Percentiles rank a stretch among this genome's conserved stretches.
Evolutionary conservation across 495 filamentous ascomycete species (phyloP).

Genomic region (Penicillium steckii): DNA sequence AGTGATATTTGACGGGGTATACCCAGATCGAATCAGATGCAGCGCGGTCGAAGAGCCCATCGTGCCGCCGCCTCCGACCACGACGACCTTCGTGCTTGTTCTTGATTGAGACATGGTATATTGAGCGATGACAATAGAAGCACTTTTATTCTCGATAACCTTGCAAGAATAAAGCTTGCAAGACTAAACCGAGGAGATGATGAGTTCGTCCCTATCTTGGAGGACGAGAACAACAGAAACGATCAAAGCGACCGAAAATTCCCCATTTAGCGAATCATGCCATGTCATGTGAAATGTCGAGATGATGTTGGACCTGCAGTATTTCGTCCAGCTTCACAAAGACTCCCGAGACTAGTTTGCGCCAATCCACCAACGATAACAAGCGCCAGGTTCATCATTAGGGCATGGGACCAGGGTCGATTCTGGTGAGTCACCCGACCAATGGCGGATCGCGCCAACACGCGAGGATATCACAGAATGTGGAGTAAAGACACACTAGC

Average conservation of each 20-base stretch:
- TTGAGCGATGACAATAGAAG: neutral
- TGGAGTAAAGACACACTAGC: neutral
- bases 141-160: neutral
- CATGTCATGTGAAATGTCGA: neutral
- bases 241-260: neutral
- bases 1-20: conserved; percentile 36
- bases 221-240: neutral
- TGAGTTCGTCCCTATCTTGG: neutral
- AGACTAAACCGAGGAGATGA: neutral
- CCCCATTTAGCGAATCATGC: neutral
- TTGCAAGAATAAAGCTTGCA: neutral
- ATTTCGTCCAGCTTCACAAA: neutral
- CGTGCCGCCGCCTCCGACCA: conserved; percentile 34
- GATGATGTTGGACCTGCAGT: neutral
- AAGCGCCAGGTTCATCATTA: neutral
- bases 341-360: neutral
- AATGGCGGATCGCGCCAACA: neutral
- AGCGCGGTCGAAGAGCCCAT: conserved; percentile 47
- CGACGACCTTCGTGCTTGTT: conserved; percentile 11
- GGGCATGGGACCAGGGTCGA: neutral
- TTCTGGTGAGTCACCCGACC: neutral
- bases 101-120: conserved; percentile 14
- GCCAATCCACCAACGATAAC: neutral
- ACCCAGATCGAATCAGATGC: conserved; percentile 44
- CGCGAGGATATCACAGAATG: neutral